Evolutionary conservation across 495 filamentous ascomycete genomes (phyloP), one percentile per base, ranked within the genome.

Genomic region (Lasiosphaeriaceae sp.): DNA sequence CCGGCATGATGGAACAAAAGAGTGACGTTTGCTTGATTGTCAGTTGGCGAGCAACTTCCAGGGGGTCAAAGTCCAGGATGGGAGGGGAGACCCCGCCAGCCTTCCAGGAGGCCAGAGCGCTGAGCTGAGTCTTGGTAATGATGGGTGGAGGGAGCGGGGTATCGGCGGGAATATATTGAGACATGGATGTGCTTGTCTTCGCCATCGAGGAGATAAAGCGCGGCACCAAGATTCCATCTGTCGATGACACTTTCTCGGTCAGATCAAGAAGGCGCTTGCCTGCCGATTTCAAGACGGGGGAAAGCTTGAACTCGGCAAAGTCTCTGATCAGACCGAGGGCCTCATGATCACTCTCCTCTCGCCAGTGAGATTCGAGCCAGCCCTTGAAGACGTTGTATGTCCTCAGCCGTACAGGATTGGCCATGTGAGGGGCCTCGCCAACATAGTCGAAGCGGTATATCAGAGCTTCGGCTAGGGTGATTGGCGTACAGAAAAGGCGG

Each of bases 311-410:
- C 59, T 83, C 82, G 23, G 94, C 90, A 66, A 99, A 99, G 21
- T 79, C 69, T 22, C 84, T 71, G 58, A 99, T 94, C 48, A 87
- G 77, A 0, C 81, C 77, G 35, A 97, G 76, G 6, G 92, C 90
- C 6, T 79, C 79, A 55, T 78, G 75, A 69, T 99, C 95, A 23
- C 84, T 80, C 24, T 90, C 84, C 56, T 88, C 83, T 23, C 88
- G 85, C 95, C 95, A 99, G 72, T 97, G 90, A 2, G 88, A 92
- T 72, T 99, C 95, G 4, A 99, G 74, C 95, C 95, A 99, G 29
- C 87, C 86, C 72, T 99, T 99, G 77, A 97, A 90, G 39, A 92
- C 85, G 67, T 99, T 97, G 77, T 96, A 97, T 0, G 97, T 90
- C 16, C 95, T 84, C 34, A 97, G 77, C 34, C 92, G 87, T 19